Evolutionary conservation across 2,329 filamentous ascomycete genomes (phyloP).

Genomic region (Apiospora arundinis): DNA sequence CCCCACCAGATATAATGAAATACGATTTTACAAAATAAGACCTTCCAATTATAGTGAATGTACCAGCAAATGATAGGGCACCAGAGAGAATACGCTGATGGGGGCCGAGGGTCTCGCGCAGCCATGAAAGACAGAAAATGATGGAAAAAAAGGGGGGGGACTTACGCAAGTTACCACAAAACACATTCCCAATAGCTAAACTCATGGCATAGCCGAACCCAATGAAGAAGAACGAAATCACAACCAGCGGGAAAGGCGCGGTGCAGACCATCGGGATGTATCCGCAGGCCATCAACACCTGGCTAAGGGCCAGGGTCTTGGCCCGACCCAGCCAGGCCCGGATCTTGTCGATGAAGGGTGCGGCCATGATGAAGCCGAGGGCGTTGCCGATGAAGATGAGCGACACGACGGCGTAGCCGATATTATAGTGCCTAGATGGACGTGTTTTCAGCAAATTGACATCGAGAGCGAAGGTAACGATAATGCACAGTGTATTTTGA

Average conservation of each 20-base stretch:
- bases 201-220: slow-evolving; percentile 64
- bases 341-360: slow-evolving; percentile 70
- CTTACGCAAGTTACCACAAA: slow-evolving; percentile 55
- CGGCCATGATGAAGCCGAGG: slow-evolving; percentile 76
- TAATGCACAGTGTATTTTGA: neutral
- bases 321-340: slow-evolving; percentile 69
- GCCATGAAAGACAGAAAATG: neutral
- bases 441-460: neutral
- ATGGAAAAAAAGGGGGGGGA: neutral
- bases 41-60: neutral
- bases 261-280: slow-evolving; percentile 70
- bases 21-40: too few species aligned
- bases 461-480: neutral
- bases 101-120: neutral
- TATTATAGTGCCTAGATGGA: slow-evolving; percentile 64
- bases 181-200: slow-evolving; percentile 64
- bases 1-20: too few species aligned
- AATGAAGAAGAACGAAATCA: slow-evolving; percentile 72
- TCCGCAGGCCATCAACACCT: slow-evolving; percentile 62
- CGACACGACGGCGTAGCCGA: slow-evolving; percentile 80
- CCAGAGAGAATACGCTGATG: neutral
- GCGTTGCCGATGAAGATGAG: slow-evolving; percentile 83
- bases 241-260: slow-evolving; percentile 73
- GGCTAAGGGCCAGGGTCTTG: slow-evolving; percentile 65
- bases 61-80: neutral